phyloP scores from a whole-genome alignment of 2,329 filamentous ascomycete species.

The Leptographium flavum region DNA sequence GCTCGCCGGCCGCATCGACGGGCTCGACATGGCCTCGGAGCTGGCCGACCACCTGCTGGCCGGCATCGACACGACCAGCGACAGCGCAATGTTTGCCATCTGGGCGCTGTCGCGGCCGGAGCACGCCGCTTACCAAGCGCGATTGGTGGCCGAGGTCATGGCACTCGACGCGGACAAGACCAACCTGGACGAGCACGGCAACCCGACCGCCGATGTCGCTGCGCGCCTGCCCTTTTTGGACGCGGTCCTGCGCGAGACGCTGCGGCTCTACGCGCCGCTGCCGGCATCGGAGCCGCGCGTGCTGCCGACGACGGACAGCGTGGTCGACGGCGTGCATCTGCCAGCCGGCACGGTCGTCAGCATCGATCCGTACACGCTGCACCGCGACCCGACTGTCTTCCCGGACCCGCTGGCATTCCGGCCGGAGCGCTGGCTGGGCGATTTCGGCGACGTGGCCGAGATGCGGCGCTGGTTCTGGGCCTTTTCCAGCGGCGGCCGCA shows the following conservation, averaged over 20 bases:
- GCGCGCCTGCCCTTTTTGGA: constrained; percentile 29
- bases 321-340: constrained; percentile 13
- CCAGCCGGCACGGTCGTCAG: constrained; percentile 13
- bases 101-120: constrained; percentile 32
- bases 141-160: constrained; percentile 26
- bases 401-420: constrained; percentile 12
- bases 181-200: constrained; percentile 13
- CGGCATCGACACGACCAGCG: constrained; percentile 33
- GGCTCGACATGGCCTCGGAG: constrained; percentile 36
- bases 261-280: constrained; percentile 34
- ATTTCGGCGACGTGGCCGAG: constrained; percentile 11
- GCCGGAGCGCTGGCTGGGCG: constrained; percentile 14
- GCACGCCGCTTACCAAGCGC: constrained; percentile 27
- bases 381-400: constrained; percentile 14
- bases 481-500: constrained; percentile 53
- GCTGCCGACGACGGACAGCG: constrained; percentile 16
- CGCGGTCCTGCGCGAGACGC: constrained; percentile 34
- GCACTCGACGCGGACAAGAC: constrained; percentile 8
- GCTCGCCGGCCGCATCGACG: constrained; percentile 19
- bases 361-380: constrained; percentile 15
- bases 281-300: constrained; percentile 35
- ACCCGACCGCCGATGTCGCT: constrained; percentile 20
- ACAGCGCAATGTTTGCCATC: constrained; percentile 34
- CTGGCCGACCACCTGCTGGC: constrained; percentile 38
- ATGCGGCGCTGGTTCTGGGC: constrained; percentile 40